These are phyloP conservation scores for Boletus sp. DNA, from an alignment of 768 basidiomycete genomes.

Conservation along the genomic window DNA sequence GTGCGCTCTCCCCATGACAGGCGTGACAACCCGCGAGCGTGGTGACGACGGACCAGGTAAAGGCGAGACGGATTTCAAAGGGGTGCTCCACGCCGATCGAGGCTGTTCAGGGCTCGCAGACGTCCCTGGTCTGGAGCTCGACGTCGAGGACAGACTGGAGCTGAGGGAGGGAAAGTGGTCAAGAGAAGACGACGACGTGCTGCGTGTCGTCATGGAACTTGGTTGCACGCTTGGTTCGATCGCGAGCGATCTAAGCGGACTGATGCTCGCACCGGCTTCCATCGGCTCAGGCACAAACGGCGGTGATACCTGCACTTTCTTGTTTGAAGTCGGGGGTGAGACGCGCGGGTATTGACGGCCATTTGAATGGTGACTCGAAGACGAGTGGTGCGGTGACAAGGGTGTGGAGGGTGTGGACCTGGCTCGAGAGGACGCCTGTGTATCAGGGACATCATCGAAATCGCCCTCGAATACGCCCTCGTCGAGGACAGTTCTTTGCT, in stretches of 20 bases:
- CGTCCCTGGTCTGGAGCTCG: constrained; percentile 19
- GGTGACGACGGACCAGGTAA: constrained; percentile 19
- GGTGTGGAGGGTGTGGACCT: constrained; percentile 7
- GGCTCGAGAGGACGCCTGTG: constrained; percentile 17
- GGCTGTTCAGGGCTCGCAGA: constrained; percentile 11
- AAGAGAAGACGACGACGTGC: constrained; percentile 21
- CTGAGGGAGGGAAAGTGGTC: constrained; percentile 36
- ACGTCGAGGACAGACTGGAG: constrained; percentile 25
- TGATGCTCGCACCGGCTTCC: constrained; percentile 46
- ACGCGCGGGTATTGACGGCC: constrained; percentile 31
- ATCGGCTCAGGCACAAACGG: constrained; percentile 48
- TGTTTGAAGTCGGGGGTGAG: constrained; percentile 35
- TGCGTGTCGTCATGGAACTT: constrained; percentile 6
- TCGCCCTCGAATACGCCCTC: constrained; percentile 59
- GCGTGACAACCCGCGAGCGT: constrained; percentile 5
- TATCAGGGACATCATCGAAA: constrained; percentile 22
- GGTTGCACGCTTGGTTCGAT: constrained; percentile 6
- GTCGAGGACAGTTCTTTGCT: constrained; percentile 28
- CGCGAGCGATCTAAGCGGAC: constrained; percentile 20
- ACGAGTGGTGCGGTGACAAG: constrained; percentile 11
- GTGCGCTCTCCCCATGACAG: constrained; percentile 4
- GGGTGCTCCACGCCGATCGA: constrained; percentile 40
- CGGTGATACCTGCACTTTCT: constrained; percentile 57
- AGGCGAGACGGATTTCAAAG: constrained; percentile 27
- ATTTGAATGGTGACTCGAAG: constrained; percentile 16